A percentile compares a stretch with the other conserved stretches of the same genome.
Evolutionary conservation across 805 yeast species (phyloP).

Genomic region (Wickerhamiella allomyrinae): DNA sequence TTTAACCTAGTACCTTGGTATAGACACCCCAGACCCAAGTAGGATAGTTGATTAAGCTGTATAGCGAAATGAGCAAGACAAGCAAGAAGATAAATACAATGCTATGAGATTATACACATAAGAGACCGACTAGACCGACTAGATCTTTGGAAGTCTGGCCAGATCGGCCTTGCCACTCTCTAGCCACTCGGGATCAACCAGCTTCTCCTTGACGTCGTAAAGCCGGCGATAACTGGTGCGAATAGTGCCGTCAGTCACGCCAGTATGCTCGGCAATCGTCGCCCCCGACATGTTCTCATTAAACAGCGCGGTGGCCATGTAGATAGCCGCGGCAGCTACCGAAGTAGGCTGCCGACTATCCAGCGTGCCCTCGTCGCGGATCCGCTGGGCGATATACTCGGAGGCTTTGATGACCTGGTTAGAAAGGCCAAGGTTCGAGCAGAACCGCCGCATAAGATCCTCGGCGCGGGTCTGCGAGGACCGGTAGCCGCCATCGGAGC

Average conservation of each 20-base stretch:
- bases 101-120: too few relatives aligned
- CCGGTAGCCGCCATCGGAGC: constrained; percentile 32
- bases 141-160: constrained; percentile 28
- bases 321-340: constrained; percentile 93
- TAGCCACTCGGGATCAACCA: constrained; percentile 68
- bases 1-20: too few relatives aligned
- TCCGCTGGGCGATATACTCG: constrained; percentile 77
- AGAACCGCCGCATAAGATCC: constrained; percentile 87
- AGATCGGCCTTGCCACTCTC: constrained; percentile 49
- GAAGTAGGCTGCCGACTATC: constrained; percentile 97
- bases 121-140: too few relatives aligned
- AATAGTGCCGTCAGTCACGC: constrained; percentile 95
- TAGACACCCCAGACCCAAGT: too few relatives aligned
- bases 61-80: too few relatives aligned
- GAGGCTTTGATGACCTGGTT: constrained; percentile 84
- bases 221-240: constrained; percentile 78
- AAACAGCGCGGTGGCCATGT: constrained; percentile 84
- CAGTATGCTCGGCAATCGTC: constrained; percentile 79
- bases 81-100: too few relatives aligned
- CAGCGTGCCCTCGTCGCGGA: constrained; percentile 81
- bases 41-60: too few relatives aligned
- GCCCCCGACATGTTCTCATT: constrained; percentile 61
- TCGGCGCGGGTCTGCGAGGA: constrained; percentile 86
- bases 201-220: constrained; percentile 53
- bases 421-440: constrained; percentile 82